Evolutionary conservation across 805 yeast species (phyloP).

Genomic region (Wickerhamomyces bovis): DNA sequence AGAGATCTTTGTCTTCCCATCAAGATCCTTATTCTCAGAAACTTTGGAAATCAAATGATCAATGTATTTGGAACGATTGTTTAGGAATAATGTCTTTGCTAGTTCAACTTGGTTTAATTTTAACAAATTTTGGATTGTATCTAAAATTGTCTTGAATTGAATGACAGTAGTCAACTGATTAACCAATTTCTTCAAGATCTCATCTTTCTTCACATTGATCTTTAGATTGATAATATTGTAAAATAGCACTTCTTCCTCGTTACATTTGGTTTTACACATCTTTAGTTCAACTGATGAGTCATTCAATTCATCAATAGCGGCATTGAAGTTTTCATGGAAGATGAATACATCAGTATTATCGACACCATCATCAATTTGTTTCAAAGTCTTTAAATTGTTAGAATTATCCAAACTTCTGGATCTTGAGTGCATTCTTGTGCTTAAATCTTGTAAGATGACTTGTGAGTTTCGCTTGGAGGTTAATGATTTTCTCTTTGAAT

Average conservation of each 20-base stretch:
- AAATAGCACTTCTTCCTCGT: conserved; percentile 25
- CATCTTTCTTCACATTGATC: conserved; percentile 26
- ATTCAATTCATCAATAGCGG: conserved; percentile 31
- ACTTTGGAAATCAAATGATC: conserved; percentile 42
- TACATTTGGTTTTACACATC: conserved; percentile 10
- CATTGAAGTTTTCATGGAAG: conserved; percentile 51
- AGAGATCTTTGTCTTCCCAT: conserved; percentile 41
- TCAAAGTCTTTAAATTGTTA: conserved; percentile 39
- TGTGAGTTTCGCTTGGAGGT: conserved; percentile 27
- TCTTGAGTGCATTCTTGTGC: conserved; percentile 56
- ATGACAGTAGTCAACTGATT: conserved; percentile 21
- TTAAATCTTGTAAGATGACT: conserved; percentile 46
- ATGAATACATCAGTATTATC: conserved; percentile 67
- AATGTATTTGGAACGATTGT: conserved; percentile 41
- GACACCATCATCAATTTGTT: conserved; percentile 50
- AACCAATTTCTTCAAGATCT: conserved; percentile 29
- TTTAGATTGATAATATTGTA: conserved; percentile 30
- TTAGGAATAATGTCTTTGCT: conserved; percentile 44
- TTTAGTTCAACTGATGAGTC: conserved; percentile 29
- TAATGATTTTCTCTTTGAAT: conserved; percentile 1
- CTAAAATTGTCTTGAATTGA: conserved; percentile 19
- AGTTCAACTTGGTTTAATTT: conserved; percentile 38
- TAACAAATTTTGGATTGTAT: conserved; percentile 29
- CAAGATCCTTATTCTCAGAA: conserved; percentile 35
- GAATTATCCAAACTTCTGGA: conserved; percentile 44